Base-by-base conservation (phyloP, 768 basidiomycete species). In the Tephrocybe sp. region DNA sequence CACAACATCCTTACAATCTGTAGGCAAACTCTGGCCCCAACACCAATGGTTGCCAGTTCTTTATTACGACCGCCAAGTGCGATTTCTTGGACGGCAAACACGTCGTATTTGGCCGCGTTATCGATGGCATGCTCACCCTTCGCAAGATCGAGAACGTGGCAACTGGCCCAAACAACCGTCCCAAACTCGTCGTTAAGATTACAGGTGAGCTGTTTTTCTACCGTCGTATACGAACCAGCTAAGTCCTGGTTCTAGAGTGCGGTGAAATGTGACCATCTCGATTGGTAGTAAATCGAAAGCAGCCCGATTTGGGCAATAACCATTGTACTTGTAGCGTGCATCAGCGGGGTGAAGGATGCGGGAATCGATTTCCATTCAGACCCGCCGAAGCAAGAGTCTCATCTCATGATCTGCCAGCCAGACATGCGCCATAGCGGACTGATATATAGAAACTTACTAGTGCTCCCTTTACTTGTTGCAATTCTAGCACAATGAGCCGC, bases 11-110 rank as follows among this genome's bases (percentile, higher is more conserved):
- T 38, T 31, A 23, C 14, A 23, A 31, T n/a, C 14, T 6, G 2
- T 60, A 95, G 93, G 96, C 95, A 0, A 98, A 98, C 70, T 97
- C 95, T 0, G 96, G 96, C 5, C 81, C 89, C 2, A 87, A 92
- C 62, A 95, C 93, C 12, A 98, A 98, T 57, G 96, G 95, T 2
- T 95, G 92, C 67, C 93, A 92, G 83, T 99, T 98, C 75, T 99
- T 99, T 77, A 86, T 99, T 64, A 99, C 97, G 0, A 94, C 92
- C 1, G 91, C 84, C 8, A 88, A 90, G 59, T 96, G 95, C 56
- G 92, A 95, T 55, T 98, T 98, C 69, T 80, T 99, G 39, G 95
- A 99, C 64, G 91, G 84, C 57, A 92, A 95, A 67, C 93, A 96
- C 64, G 88, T 94, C 59, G 92, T 95, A 1, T 97, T 97, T 60